These are phyloP conservation scores for Nevesoporus exiguus DNA, from an alignment of 768 basidiomycete species.

Conservation along the genomic window DNA sequence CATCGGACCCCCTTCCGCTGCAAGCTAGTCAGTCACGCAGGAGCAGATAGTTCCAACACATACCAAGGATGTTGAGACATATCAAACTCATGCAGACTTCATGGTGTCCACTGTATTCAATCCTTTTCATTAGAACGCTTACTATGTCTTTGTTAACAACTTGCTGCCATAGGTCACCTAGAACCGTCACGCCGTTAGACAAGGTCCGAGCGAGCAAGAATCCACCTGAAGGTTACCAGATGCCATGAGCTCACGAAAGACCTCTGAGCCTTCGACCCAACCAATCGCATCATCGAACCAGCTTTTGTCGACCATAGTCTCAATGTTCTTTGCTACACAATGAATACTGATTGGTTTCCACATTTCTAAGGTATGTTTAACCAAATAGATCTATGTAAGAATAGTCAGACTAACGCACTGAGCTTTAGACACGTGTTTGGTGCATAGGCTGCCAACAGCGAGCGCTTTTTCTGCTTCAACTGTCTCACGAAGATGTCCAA, in stretches of 20 bases:
- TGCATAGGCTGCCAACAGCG: conserved; percentile 11
- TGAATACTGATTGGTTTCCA: not conserved
- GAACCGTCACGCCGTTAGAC: not conserved
- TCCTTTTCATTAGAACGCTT: not conserved
- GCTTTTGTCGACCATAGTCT: conserved; percentile 8
- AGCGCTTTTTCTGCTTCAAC: not conserved
- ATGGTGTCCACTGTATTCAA: not conserved
- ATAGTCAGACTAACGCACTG: not conserved
- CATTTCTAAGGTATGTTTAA: not conserved
- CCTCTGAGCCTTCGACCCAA: conserved; percentile 2
- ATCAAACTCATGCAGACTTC: too few relatives aligned
- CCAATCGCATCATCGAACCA: conserved; percentile 15
- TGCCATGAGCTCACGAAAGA: conserved; percentile 1
- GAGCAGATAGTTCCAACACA: not conserved
- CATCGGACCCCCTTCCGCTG: not conserved
- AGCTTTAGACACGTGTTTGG: not conserved
- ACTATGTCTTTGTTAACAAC: not conserved
- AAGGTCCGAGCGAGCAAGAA: not conserved
- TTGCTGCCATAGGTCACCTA: not conserved
- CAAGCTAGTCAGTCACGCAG: not conserved
- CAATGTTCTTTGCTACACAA: not conserved
- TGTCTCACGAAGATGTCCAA: conserved; percentile 1
- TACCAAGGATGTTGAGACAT: not conserved
- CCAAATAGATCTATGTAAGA: not conserved
- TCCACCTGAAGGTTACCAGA: not conserved